A percentile compares a stretch with the other conserved stretches of the same genome.
These are phyloP conservation scores for Wickerhamomyces subpelliculosus DNA, from an alignment of 805 yeast species.

Conservation along the genomic window DNA sequence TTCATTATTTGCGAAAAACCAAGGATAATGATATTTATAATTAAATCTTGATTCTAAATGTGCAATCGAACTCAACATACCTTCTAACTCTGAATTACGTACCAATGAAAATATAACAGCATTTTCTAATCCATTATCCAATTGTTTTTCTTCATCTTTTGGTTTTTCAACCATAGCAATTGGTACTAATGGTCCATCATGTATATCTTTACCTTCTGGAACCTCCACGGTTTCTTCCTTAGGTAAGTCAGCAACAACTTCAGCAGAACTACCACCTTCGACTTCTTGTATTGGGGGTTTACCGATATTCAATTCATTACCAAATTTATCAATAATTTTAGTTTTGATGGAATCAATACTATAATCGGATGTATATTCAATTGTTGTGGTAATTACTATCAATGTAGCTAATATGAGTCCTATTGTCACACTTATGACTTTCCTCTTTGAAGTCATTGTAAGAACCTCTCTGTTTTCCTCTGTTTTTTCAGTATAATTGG, in stretches of 20 bases:
- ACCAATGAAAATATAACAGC: not conserved
- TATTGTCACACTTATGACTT: not conserved
- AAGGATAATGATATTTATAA: slow-evolving; percentile 52
- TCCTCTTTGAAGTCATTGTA: not conserved
- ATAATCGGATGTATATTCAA: not conserved
- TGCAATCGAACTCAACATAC: slow-evolving; percentile 47
- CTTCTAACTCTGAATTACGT: slow-evolving; percentile 51
- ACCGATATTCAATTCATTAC: not conserved
- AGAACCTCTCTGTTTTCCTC: too few relatives aligned
- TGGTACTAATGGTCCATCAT: not conserved
- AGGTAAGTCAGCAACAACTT: too few relatives aligned
- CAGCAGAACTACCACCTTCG: too few relatives aligned
- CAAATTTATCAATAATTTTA: not conserved
- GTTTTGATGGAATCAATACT: not conserved
- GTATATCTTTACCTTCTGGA: not conserved
- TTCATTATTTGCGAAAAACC: slow-evolving; percentile 66
- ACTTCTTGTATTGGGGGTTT: too few relatives aligned
- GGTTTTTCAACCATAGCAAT: too few relatives aligned
- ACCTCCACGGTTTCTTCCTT: not conserved
- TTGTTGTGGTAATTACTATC: not conserved
- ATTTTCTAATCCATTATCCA: not conserved
- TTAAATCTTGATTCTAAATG: slow-evolving; percentile 62
- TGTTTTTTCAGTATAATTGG: too few relatives aligned
- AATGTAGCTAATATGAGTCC: not conserved
- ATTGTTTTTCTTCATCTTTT: not conserved